phyloP scores from a whole-genome alignment of 257 asterid species.

The Ehretia macrophylla region DNA sequence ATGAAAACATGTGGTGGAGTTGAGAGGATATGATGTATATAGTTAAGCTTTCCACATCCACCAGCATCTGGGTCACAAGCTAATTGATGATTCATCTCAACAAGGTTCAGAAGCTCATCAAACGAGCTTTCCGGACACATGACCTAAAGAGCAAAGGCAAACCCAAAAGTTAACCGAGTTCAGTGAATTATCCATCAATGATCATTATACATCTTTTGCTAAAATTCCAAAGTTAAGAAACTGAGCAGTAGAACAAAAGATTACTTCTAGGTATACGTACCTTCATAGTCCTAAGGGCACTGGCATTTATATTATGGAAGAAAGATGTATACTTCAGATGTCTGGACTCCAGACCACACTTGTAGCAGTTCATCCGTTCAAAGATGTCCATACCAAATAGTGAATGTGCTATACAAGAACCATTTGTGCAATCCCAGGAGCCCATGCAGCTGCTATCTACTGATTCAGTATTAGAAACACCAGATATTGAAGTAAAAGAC shows the following conservation, averaged over 20 bases:
- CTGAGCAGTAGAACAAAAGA: background rate
- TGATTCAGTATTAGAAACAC: conserved; percentile 51
- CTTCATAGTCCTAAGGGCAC: conserved; percentile 95
- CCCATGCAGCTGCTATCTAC: conserved; percentile 54
- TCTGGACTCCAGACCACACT: conserved; percentile 85
- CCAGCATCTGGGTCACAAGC: conserved; percentile 87
- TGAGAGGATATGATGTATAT: conserved; percentile 82
- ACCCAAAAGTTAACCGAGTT: conserved; percentile 12
- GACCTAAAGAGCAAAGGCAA: conserved; percentile 44
- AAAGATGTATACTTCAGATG: conserved; percentile 82
- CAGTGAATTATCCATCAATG: conserved; percentile 11
- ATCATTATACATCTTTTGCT: too few relatives aligned
- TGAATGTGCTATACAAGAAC: conserved; percentile 78
- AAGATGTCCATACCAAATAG: conserved; percentile 87
- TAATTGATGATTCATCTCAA: conserved; percentile 93
- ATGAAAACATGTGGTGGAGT: conserved; percentile 83
- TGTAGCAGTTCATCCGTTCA: conserved; percentile 85
- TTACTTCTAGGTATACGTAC: conserved; percentile 29
- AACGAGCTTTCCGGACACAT: conserved; percentile 78
- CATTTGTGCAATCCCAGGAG: conserved; percentile 71
- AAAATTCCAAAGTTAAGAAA: too few relatives aligned
- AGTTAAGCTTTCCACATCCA: conserved; percentile 86
- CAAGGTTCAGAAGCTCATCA: conserved; percentile 75
- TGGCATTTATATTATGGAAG: conserved; percentile 87
- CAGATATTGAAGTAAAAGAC: conserved; percentile 53